Conservation (phyloP, 2,329 filamentous ascomycete genomes). For the Verruconis gallopava region DNA sequence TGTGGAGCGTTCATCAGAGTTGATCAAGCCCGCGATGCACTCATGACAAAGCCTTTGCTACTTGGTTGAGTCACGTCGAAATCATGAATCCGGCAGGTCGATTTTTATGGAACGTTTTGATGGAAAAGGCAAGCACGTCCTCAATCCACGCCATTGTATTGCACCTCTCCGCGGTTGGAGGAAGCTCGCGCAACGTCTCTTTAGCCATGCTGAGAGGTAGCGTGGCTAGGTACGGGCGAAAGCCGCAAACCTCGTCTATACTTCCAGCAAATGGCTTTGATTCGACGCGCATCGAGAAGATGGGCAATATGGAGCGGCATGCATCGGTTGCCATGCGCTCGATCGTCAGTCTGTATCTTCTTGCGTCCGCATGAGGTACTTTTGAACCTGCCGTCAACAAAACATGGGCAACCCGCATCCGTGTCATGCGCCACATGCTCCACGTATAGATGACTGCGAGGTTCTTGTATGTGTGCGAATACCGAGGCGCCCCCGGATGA, state of each 20-base stretch:
- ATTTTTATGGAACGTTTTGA: background rate
- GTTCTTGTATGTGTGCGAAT: background rate
- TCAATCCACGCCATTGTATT: background rate
- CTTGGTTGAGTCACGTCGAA: too few relatives aligned
- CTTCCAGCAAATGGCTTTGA: background rate
- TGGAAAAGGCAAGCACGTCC: background rate
- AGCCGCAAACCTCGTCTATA: background rate
- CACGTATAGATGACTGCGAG: background rate
- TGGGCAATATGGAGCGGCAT: background rate
- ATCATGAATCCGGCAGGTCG: too few relatives aligned
- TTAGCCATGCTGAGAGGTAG: background rate
- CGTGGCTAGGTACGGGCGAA: background rate
- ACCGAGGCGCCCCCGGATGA: background rate
- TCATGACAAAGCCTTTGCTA: too few relatives aligned
- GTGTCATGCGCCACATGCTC: background rate
- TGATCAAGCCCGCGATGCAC: too few relatives aligned
- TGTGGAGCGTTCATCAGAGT: too few relatives aligned
- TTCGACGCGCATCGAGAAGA: background rate
- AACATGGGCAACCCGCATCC: background rate
- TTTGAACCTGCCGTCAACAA: too few relatives aligned
- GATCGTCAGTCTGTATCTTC: too few relatives aligned
- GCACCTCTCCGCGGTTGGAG: background rate
- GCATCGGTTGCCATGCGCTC: background rate
- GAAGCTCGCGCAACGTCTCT: background rate
- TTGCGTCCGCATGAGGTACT: too few relatives aligned